Evolutionary conservation across 495 filamentous ascomycete genomes (phyloP).

Genomic region (Xanthoparmelia taractica): DNA sequence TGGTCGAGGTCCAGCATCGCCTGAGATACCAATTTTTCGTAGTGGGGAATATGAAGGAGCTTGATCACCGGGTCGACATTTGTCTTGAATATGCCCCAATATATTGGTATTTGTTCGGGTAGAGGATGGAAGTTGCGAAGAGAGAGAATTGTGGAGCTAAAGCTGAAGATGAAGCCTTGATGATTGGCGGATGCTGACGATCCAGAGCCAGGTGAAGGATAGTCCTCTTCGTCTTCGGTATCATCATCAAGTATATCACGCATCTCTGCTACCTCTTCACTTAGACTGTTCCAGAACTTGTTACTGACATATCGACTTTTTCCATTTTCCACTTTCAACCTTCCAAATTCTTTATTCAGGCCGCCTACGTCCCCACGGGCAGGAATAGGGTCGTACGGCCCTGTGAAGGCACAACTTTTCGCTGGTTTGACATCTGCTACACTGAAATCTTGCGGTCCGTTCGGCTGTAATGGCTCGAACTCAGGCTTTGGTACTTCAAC

Average conservation of each 20-base stretch:
- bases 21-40: conserved; percentile 30
- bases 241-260: conserved; percentile 60
- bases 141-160: conserved; percentile 49
- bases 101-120: conserved; percentile 52
- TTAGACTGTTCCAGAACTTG: conserved; percentile 81
- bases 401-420: conserved; percentile 9
- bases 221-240: conserved; percentile 59
- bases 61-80: conserved; percentile 47
- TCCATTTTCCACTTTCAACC: conserved; percentile 75
- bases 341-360: conserved; percentile 64
- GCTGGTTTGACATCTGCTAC: neutral
- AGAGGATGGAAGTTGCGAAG: conserved; percentile 47
- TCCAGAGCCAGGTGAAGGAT: conserved; percentile 48
- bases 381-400: conserved; percentile 28
- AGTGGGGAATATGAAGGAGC: conserved; percentile 39
- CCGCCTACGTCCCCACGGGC: conserved; percentile 30
- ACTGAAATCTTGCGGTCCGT: neutral
- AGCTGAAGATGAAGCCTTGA: conserved; percentile 63
- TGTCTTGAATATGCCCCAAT: conserved; percentile 62
- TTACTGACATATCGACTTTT: conserved; percentile 78
- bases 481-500: conserved; percentile 12
- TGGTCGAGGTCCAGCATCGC: conserved; percentile 35
- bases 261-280: conserved; percentile 76
- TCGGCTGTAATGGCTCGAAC: neutral
- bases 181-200: conserved; percentile 44